Percentiles rank a stretch among this genome's conserved stretches.
phyloP scores from a whole-genome alignment of 495 filamentous ascomycete genomes.

The Neurospora sp. region DNA sequence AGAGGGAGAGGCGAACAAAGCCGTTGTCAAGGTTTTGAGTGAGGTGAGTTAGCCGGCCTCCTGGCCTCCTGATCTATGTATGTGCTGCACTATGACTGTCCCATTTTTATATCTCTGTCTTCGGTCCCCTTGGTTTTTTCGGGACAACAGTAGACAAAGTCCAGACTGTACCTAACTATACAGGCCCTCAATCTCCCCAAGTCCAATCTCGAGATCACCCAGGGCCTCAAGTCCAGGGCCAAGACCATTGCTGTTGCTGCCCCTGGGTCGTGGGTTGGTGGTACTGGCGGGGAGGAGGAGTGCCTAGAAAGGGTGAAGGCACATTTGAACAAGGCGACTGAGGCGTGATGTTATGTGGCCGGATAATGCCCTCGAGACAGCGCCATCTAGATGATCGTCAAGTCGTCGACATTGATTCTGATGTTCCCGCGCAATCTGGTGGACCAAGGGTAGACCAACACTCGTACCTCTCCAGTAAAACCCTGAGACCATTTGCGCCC shows the following conservation, averaged over 20 bases:
- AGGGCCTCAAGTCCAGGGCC: constrained; percentile 50
- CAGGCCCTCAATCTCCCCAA: constrained; percentile 46
- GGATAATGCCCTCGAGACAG: not conserved
- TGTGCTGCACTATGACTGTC: no score
- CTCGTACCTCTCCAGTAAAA: not conserved
- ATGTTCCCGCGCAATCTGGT: not conserved
- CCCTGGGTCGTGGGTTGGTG: constrained; percentile 8
- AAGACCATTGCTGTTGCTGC: constrained; percentile 40
- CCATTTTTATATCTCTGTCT: no score
- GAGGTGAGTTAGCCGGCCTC: constrained; percentile 32
- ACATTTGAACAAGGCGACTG: constrained; percentile 12
- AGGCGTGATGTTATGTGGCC: not conserved
- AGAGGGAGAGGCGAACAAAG: constrained; percentile 58
- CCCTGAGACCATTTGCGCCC: not conserved
- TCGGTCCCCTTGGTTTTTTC: no score
- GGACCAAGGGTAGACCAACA: not conserved
- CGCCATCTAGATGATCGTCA: not conserved
- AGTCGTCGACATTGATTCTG: not conserved
- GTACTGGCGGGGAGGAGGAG: constrained; percentile 10
- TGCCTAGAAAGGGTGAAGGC: constrained; percentile 13
- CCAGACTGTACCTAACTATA: not conserved
- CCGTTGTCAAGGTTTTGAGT: constrained; percentile 53
- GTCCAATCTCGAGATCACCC: constrained; percentile 51
- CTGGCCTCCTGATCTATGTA: no score
- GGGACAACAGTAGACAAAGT: no score